Percentiles rank a stretch among this genome's conserved stretches.
Evolutionary conservation across 768 basidiomycete genomes (phyloP).

Genomic region (Lentinula sp.): DNA sequence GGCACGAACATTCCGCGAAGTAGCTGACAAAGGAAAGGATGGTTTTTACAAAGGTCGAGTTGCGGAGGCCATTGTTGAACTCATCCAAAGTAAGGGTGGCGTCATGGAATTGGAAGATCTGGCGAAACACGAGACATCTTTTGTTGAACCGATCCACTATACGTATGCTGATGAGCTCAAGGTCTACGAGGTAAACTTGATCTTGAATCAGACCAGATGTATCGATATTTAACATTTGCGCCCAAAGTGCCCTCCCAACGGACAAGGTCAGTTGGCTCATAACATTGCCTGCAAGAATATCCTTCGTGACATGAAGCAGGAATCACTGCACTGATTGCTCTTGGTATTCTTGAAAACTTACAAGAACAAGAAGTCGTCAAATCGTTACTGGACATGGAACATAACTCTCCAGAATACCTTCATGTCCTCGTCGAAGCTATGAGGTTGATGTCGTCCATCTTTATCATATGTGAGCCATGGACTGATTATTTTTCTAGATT

Average conservation of each 20-base stretch:
- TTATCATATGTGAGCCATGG: background rate
- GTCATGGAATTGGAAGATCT: constrained; percentile 94
- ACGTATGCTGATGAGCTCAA: constrained; percentile 83
- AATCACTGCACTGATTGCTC: constrained; percentile 87
- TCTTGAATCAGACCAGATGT: background rate
- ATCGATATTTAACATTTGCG: constrained; percentile 2
- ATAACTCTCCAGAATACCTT: constrained; percentile 86
- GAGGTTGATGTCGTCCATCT: constrained; percentile 33
- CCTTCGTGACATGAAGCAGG: constrained; percentile 27
- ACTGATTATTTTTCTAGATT: constrained; percentile 30
- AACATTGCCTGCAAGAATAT: background rate
- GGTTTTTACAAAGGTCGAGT: constrained; percentile 93
- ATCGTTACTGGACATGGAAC: constrained; percentile 74
- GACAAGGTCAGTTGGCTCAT: constrained; percentile 56
- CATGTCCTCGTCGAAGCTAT: constrained; percentile 85
- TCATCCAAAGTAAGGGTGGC: constrained; percentile 82
- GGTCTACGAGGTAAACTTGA: constrained; percentile 69
- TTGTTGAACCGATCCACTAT: constrained; percentile 89
- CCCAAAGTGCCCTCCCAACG: constrained; percentile 86
- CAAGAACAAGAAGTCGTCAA: constrained; percentile 66
- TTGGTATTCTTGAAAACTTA: constrained; percentile 87
- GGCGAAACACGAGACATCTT: constrained; percentile 68
- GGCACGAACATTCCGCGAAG: constrained; percentile 74
- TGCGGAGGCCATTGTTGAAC: constrained; percentile 83
- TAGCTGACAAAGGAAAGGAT: constrained; percentile 78